Base-by-base conservation (phyloP, 2,329 filamentous ascomycete genomes). In the Clarireedia homoeocarpa region DNA sequence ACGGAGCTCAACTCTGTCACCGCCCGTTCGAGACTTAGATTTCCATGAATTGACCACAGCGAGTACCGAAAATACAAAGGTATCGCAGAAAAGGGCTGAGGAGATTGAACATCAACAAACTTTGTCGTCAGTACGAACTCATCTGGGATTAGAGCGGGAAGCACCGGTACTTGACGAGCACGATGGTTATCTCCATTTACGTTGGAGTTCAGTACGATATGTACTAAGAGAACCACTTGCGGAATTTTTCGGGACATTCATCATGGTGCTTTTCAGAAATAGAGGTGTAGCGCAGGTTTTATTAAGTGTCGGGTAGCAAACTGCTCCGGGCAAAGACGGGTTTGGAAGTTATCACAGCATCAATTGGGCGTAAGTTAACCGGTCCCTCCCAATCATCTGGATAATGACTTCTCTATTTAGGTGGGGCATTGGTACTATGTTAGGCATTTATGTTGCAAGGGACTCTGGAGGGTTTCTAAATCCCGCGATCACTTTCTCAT, bases 231-330 rank as follows among this genome's bases (percentile, higher is more conserved):
- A 86, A 59, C 78, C 77, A 1, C 81, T 87, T 61, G 81, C 82
- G 1, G 84, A 88, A 62, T 87, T 88, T 70, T 78, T 85, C 50
- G 84, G 84, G 6, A 84, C 81, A 12, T 83, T 89, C 72, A 77
- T 85, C 54, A 70, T 89, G 59, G 74, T 89, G 57, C 71, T 88
- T 42, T 89, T 89, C 63, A 85, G 85, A 4, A 80, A 88, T 59
- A 85, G 83, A n/a, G 81, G 82, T 54, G 82, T 88, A 20, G 85
- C 85, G 3, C 86, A 89, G 68, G 84, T 87, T 0, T 72, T 82
- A 0, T 75, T 89, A 12, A 84, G 80, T 57, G 69, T 51, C 10
- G 62, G 62, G 14, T 38, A 61, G 20, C 56, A 47, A n/a, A 51
- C 47, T n/a, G 60, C 62, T 20, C 60, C 62, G 6, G 63, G 65